These are phyloP conservation scores for Phytophthora capsici DNA, from an alignment of 352 stramenopile species.

Conservation along the genomic window DNA sequence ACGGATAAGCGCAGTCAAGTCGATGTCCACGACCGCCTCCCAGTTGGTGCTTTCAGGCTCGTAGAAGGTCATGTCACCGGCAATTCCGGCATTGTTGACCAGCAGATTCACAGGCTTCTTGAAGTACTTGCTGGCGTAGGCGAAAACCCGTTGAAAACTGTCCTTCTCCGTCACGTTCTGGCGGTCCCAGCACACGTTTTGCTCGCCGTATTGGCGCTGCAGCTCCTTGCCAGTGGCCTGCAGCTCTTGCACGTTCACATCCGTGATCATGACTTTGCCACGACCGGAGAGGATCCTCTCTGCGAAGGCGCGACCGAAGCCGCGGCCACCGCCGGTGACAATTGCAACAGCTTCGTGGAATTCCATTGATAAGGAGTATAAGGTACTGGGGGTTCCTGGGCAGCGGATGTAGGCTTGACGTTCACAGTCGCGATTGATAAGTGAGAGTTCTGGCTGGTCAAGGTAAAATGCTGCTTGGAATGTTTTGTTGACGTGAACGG, in stretches of 20 bases:
- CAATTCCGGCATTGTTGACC: conserved; percentile 85
- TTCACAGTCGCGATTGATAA: conserved; percentile 22
- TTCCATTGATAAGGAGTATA: conserved; percentile 47
- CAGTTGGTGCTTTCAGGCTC: conserved; percentile 46
- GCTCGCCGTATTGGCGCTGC: conserved; percentile 51
- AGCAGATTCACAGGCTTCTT: conserved; percentile 68
- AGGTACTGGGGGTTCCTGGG: background rate
- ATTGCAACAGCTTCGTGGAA: conserved; percentile 65
- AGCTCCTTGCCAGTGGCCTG: conserved; percentile 65
- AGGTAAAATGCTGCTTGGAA: background rate
- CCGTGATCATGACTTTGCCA: conserved; percentile 79
- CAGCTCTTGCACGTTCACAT: conserved; percentile 71
- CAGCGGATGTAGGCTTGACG: conserved; percentile 3
- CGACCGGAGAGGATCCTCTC: conserved; percentile 55
- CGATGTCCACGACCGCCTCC: conserved; percentile 76
- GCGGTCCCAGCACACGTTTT: conserved; percentile 64
- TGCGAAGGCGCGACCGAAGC: conserved; percentile 74
- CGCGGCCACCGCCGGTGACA: conserved; percentile 69
- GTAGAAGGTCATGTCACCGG: conserved; percentile 60
- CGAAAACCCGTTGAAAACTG: conserved; percentile 68
- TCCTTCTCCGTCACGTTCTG: conserved; percentile 77
- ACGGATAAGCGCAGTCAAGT: conserved; percentile 72
- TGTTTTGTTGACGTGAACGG: conserved; percentile 35
- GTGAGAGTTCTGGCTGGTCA: conserved; percentile 6
- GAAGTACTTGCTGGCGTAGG: conserved; percentile 68